phyloP scores from a whole-genome alignment of 2,329 filamentous ascomycete species.

The Penicillium sp. region DNA sequence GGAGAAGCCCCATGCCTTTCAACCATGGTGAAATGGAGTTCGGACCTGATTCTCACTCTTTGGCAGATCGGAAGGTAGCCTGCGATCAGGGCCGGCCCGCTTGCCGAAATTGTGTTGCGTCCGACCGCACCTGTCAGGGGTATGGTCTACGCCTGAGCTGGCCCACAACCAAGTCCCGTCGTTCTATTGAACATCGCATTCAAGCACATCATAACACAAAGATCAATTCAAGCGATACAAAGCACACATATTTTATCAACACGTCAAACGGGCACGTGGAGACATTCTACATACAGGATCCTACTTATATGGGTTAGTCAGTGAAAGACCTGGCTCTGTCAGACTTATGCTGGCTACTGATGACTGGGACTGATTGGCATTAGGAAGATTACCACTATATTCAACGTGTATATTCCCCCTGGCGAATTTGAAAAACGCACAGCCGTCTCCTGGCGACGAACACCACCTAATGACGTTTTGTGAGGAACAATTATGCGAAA shows the following conservation, averaged over 20 bases:
- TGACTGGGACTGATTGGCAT: neutral
- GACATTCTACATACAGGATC: neutral
- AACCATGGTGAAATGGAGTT: no score
- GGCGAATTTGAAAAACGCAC: neutral
- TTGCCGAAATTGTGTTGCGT: neutral
- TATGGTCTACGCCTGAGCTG: constrained; percentile 11
- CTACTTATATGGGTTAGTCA: neutral
- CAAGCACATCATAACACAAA: neutral
- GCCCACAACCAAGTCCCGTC: constrained; percentile 2
- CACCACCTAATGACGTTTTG: neutral
- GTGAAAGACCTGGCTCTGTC: neutral
- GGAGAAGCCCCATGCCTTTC: neutral
- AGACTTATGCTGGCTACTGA: neutral
- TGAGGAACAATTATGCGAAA: neutral
- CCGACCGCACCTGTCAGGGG: constrained; percentile 1
- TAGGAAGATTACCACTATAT: neutral
- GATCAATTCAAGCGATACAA: neutral
- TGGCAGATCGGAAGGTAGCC: constrained; percentile 2
- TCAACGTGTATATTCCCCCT: neutral
- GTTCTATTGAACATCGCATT: neutral
- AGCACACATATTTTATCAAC: neutral
- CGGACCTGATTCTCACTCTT: neutral
- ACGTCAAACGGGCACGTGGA: neutral
- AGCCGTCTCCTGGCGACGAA: neutral
- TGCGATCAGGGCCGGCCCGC: neutral